A percentile compares a stretch with the other conserved stretches of the same genome.
These are phyloP conservation scores for Aquilaria sinensis DNA, from an alignment of 345 rosid species.

Conservation along the genomic window DNA sequence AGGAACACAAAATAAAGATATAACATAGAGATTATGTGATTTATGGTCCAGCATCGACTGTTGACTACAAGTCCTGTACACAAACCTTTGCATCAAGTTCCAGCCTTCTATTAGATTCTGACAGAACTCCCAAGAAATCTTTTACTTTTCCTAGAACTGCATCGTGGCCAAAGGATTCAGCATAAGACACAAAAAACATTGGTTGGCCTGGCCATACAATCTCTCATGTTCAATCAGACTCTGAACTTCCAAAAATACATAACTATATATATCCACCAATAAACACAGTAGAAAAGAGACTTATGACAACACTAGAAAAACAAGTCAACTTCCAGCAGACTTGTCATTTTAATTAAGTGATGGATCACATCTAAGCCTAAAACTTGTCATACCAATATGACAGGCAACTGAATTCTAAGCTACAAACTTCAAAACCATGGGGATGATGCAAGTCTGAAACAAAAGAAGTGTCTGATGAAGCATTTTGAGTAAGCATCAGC, in stretches of 20 bases:
- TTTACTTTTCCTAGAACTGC: slow-evolving; percentile 63
- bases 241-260: not conserved
- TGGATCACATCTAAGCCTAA: not conserved
- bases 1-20: not conserved
- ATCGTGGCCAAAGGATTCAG: slow-evolving; percentile 2
- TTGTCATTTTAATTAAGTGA: not conserved
- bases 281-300: not conserved
- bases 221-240: not conserved
- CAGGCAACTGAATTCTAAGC: too few species aligned
- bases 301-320: not conserved
- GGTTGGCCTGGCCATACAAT: not conserved
- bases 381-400: too few species aligned
- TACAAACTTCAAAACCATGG: too few species aligned
- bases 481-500: too few species aligned
- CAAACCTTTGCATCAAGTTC: slow-evolving; percentile 54
- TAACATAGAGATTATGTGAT: not conserved
- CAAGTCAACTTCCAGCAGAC: too few species aligned
- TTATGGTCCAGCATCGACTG: not conserved
- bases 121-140: slow-evolving; percentile 63
- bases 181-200: not conserved
- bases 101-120: slow-evolving; percentile 63
- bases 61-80: not conserved
- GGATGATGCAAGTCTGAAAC: too few species aligned
- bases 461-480: too few species aligned
- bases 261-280: not conserved